Base-by-base conservation (phyloP, 2,329 filamentous ascomycete species). In the Ophiostoma tasmaniense region DNA sequence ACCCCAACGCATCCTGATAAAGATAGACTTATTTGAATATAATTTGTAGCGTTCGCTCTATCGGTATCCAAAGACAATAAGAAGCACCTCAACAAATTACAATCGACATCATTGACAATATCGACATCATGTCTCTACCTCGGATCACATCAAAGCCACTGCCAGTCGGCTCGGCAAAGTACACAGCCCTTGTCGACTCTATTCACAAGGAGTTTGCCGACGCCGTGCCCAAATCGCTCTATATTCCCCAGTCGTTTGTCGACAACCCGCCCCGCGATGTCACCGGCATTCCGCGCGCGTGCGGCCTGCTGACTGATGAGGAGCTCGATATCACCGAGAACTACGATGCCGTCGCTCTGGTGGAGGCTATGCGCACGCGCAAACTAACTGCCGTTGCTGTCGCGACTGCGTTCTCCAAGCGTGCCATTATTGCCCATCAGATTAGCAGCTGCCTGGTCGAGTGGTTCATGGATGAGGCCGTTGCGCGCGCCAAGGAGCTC, bases 381-480 rank as follows among this genome's bases (percentile, higher is more conserved):
- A 33, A 39, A 33, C 66, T 70, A 22, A 69, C 69, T 11, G 64
- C 70, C 1, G 67, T 45, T 1, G 69, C 66, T n/a, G 62, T 71
- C 13, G 67, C 67, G 0, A 55, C 50, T 14, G 70, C 70, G 3
- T 70, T 71, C n/a, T 66, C 65, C 37, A 67, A 66, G 8, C 30
- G 70, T 8, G 70, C 70, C 1, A 67, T 66, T 7, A 45, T 71
- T 17, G 70, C 70, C 1, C 70, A 71, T 17, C 70, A 71, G 42
- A 6, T 66, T 66, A 64, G 66, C n/a, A 83, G 82, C 73, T 83
- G 81, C 69, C 74, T 82, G 25, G 82, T 81, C 0, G 79, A 80
- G 73, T 73, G 80, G n/a, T 76, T 80, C 20, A 76, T 76, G 1
- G 73, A 76, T 28, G 69, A 73, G 68, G 76, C 78, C 17, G 71